Conservation (phyloP, 2,329 filamentous ascomycete genomes). For the Pseudocercospora musae region DNA sequence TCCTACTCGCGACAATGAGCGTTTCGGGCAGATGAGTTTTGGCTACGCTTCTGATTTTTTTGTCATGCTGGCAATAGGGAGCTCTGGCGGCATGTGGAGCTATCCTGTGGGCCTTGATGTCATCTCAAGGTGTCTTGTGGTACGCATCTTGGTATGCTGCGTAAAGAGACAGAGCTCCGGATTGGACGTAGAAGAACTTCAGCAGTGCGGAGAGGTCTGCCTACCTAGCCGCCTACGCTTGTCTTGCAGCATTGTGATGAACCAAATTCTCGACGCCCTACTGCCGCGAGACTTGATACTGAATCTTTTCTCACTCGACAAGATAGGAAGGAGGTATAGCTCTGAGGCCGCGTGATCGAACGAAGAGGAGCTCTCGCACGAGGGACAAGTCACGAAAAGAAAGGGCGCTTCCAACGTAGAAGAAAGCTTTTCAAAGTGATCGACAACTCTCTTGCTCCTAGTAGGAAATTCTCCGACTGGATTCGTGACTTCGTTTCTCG, state of each 20-base stretch:
- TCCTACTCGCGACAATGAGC: constrained; percentile 39
- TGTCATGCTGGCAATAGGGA: too few species aligned
- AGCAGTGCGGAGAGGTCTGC: too few species aligned
- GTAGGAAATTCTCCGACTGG: background rate
- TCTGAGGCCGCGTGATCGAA: background rate
- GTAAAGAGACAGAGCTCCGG: too few species aligned
- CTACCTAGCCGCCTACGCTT: background rate
- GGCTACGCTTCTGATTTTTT: constrained; percentile 43
- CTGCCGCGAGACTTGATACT: background rate
- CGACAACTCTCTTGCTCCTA: background rate
- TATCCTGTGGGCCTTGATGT: too few species aligned
- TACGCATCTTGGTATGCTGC: too few species aligned
- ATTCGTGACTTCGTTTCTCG: background rate
- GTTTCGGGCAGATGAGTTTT: constrained; percentile 37
- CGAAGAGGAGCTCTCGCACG: background rate
- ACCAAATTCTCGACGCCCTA: background rate
- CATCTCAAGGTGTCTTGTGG: too few species aligned
- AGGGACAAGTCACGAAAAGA: too few species aligned
- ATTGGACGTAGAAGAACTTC: background rate
- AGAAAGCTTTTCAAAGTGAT: background rate
- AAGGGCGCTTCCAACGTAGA: background rate
- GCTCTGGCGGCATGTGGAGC: too few species aligned
- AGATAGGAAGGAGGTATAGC: background rate
- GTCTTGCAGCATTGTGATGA: background rate
- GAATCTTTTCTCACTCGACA: too few species aligned